Percentiles rank a stretch among this genome's conserved stretches.
These are phyloP conservation scores for Colletotrichum plurivorum DNA, from an alignment of 2,329 filamentous ascomycete species.

Conservation along the genomic window DNA sequence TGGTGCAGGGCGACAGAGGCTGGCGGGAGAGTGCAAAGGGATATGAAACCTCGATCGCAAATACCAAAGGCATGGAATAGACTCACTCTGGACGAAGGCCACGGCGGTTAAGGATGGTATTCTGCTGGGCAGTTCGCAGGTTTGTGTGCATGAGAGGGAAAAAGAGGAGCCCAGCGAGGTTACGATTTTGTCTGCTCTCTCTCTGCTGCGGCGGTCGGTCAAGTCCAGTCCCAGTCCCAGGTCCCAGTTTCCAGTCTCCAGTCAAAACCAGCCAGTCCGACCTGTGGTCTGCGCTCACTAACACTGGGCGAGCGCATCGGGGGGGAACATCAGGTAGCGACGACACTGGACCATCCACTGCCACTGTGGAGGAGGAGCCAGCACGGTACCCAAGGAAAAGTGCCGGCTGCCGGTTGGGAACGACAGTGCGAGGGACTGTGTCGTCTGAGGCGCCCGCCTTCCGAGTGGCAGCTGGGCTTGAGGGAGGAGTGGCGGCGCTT, in stretches of 20 bases:
- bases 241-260: constrained; percentile 21
- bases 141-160: constrained; percentile 56
- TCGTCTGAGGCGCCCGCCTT: not conserved
- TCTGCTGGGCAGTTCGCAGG: constrained; percentile 52
- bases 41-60: constrained; percentile 53
- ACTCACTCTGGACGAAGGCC: constrained; percentile 56
- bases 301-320: constrained; percentile 2
- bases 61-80: constrained; percentile 49
- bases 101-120: constrained; percentile 50
- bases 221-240: constrained; percentile 17
- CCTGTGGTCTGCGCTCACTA: constrained; percentile 28
- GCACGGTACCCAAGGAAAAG: constrained; percentile 13
- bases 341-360: not conserved
- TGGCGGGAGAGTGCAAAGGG: constrained; percentile 42
- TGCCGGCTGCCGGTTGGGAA: constrained; percentile 20
- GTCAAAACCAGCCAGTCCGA: not conserved
- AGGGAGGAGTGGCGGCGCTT: not conserved
- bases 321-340: not conserved
- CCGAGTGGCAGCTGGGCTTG: too few species aligned
- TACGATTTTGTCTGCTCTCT: constrained; percentile 55
- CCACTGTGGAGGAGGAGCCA: constrained; percentile 12
- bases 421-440: constrained; percentile 36
- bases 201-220: constrained; percentile 40
- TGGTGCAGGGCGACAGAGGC: constrained; percentile 6
- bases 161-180: constrained; percentile 59